phyloP scores from a whole-genome alignment of 2,329 filamentous ascomycete species.

The Plectosphaerella sp. region DNA sequence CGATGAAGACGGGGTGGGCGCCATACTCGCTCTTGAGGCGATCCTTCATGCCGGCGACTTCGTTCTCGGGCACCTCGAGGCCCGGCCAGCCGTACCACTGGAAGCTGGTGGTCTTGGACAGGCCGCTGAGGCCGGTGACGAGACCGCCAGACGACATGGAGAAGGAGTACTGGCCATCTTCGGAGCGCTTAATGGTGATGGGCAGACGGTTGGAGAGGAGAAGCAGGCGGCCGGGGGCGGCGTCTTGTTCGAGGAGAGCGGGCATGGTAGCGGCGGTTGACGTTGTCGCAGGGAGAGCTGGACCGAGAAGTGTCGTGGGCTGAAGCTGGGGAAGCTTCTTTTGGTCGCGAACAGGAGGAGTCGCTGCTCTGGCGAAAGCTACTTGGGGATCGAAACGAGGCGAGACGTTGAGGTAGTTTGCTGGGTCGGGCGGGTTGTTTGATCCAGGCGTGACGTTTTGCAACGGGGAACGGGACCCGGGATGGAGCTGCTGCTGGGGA shows the following conservation, averaged over 20 bases:
- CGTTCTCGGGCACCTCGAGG: slow-evolving; percentile 81
- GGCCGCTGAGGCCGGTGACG: slow-evolving; percentile 85
- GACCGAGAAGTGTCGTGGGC: no score
- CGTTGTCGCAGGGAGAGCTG: background rate
- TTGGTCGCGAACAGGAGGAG: no score
- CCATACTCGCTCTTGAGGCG: slow-evolving; percentile 83
- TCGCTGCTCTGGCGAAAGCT: no score
- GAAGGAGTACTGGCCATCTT: slow-evolving; percentile 88
- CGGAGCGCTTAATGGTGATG: slow-evolving; percentile 91
- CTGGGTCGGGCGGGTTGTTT: no score
- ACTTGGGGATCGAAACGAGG: no score
- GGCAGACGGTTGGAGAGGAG: slow-evolving; percentile 93
- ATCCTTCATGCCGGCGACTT: slow-evolving; percentile 69
- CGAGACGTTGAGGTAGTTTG: no score
- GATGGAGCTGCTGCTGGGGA: no score
- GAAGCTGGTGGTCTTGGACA: slow-evolving; percentile 90
- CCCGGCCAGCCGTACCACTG: slow-evolving; percentile 99
- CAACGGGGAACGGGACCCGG: no score
- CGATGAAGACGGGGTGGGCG: slow-evolving; percentile 87
- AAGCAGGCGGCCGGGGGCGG: slow-evolving; percentile 54
- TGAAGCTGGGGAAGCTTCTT: no score
- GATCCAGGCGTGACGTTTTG: no score
- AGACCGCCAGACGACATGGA: slow-evolving; percentile 96
- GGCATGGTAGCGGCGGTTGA: slow-evolving; percentile 24
- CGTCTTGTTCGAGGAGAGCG: slow-evolving; percentile 26